Conservation (phyloP, 192 early-diverging fungal species). For the Dissophora globulifera region DNA sequence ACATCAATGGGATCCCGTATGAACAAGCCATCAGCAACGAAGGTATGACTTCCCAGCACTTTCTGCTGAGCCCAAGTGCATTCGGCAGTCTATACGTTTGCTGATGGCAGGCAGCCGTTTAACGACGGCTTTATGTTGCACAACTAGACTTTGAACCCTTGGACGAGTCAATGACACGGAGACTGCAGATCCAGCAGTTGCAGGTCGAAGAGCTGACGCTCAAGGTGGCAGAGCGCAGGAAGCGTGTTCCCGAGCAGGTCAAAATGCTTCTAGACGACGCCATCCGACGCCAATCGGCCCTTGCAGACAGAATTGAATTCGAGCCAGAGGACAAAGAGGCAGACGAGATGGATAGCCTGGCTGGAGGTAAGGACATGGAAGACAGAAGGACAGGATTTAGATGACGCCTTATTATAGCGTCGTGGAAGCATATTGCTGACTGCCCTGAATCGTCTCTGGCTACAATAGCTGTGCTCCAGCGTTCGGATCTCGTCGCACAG, state of each 20-base stretch:
- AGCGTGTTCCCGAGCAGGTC: constrained; percentile 56
- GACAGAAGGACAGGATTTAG: not conserved
- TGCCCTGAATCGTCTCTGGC: not conserved
- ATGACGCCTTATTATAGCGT: not conserved
- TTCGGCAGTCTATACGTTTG: too few relatives aligned
- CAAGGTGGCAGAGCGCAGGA: constrained; percentile 52
- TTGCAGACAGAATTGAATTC: constrained; percentile 52
- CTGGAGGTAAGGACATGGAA: constrained; percentile 10
- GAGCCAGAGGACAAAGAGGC: constrained; percentile 28
- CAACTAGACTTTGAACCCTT: constrained; percentile 49
- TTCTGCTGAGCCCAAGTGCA: too few relatives aligned
- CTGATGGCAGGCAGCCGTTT: too few relatives aligned
- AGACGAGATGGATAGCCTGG: too few relatives aligned
- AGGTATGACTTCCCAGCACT: constrained; percentile 18
- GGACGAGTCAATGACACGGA: constrained; percentile 46
- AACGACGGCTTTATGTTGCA: not conserved
- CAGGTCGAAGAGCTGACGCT: constrained; percentile 49
- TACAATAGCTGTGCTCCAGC: constrained; percentile 6
- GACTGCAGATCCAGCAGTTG: constrained; percentile 36
- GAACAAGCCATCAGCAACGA: constrained; percentile 47
- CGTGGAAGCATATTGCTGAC: too few relatives aligned
- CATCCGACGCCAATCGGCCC: constrained; percentile 46
- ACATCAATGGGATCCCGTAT: constrained; percentile 53
- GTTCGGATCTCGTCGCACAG: constrained; percentile 31
- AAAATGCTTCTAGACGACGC: constrained; percentile 55